Evolutionary conservation across 306 rosid species (phyloP), one percentile per base, ranked within the genome.

Genomic region (Pterocarpus santalinus): DNA sequence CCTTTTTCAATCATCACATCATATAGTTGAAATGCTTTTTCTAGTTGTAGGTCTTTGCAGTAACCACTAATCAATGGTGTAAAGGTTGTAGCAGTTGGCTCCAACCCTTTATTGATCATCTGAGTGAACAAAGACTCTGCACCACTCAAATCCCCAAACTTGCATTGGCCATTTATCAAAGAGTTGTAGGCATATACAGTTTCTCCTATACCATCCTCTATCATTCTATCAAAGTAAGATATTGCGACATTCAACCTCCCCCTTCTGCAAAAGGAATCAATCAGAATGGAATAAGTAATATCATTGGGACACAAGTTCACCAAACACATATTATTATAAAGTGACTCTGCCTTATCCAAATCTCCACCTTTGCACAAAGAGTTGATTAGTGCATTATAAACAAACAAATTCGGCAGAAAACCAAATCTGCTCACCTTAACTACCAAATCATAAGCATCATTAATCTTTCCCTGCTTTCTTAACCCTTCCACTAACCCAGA

Each of bases 131-230:
- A 58, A 76, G 87, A 82, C 87, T 88, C 92, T 0, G 97, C 97
- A 0, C 72, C 88, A 46, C 75, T 79, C 89, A 91, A 73, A 76
- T 84, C 82, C 76, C 99, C 95, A 80, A 82, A 90, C 85, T 84
- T 91, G 90, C 97, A 93, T 55, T 90, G 87, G 30, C 97, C 97
- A 67, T 82, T 90, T 77, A 95, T 91, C 93, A 95, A 78, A 75
- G 97, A 85, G 81, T 91, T 95, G 85, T 91, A 95, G 14, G 97
- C 87, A 83, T 86, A 93, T 56, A 90, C 83, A 16, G 94, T 87
- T 73, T 85, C 86, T 80, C 56, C 76, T 80, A 87, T 79, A 56
- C 97, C 88, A 60, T 81, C 83, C 70, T 81, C 82, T 34, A 57
- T 65, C 94, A 95, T 91, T 83, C 82, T 90, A 73, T 78, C 68